Conservation (phyloP, 176 grass and related monocot genomes). For the Oryza nivara region DNA sequence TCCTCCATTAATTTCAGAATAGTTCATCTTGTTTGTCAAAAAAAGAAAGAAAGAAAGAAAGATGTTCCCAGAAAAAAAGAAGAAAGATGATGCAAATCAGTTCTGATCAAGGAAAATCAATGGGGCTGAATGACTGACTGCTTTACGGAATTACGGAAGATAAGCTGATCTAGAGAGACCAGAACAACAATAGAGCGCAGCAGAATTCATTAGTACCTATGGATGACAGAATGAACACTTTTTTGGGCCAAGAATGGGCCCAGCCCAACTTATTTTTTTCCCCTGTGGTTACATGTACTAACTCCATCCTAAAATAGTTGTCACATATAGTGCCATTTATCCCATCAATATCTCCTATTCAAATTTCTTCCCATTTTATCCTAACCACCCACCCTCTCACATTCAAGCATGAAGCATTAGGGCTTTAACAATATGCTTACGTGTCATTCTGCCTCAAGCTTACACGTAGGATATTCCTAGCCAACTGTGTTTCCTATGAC, state of each 20-base stretch:
- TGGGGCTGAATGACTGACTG: neutral
- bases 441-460: too few species aligned
- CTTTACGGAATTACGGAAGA: neutral
- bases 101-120: neutral
- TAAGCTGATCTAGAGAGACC: neutral
- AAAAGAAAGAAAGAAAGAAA: neutral
- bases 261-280: neutral
- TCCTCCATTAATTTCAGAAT: neutral
- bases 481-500: too few species aligned
- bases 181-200: neutral
- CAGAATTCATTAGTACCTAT: neutral
- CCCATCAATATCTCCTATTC: too few species aligned
- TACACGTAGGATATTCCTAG: too few species aligned
- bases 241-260: neutral
- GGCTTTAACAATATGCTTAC: too few species aligned
- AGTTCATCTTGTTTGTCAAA: neutral
- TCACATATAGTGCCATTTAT: too few species aligned
- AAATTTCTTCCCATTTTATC: too few species aligned
- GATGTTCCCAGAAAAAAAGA: neutral
- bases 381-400: too few species aligned
- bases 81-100: neutral
- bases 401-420: too few species aligned
- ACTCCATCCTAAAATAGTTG: too few species aligned
- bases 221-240: too few species aligned
- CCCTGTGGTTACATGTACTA: neutral